Evolutionary conservation across 83 land plant species (phyloP), one percentile per base, ranked within the genome.

Genomic region (Thuja plicata): DNA sequence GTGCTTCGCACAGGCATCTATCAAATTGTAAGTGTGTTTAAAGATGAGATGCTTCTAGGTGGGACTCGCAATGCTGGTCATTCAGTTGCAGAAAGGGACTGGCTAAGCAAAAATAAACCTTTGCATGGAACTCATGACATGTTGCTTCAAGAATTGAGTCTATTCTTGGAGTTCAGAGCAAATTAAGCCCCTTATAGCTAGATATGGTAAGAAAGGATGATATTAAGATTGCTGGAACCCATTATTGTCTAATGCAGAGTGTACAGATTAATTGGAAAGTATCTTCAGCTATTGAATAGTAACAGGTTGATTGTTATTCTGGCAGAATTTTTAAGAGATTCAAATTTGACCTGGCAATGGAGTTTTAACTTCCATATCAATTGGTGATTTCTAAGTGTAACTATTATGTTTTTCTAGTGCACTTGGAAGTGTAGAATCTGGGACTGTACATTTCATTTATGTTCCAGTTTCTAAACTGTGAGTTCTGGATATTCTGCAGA

Each of bases 1-100:
- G 93, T 96, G 41, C 89, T 98, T 12, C 95, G 94, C 50, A 96
- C 96, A 21, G 94, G 98, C 11, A 93, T 98, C 3, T 97, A 98
- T 90, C 90, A 90, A 85, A 96, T 98, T 88, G 95, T 97, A 6
- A 87, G 95, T n/a, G 94, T 88, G 45, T 98, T 98, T 85, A 90
- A 92, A 21, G 93, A 92, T 41, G 99, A 97, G 88, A 97, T 98
- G 98, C 85, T 90, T 35, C 80, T 79, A 8, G 82, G 85, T 35
- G 87, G 94, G 21, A 46, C 84, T 86, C 89, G 87, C 50, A 82
- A 91, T 60, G 90, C 87, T 6, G 94, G 92, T 45, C 80, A 91
- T 48, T 92, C 94, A 83, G 66, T 89, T 80, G 92, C 96, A 60
- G 99, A 98, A 87, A 94, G 97, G 86, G 97, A 98, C 88, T 98